phyloP scores from a whole-genome alignment of 2,329 filamentous ascomycete genomes.

The Scopulariopsis brevicaulis region DNA sequence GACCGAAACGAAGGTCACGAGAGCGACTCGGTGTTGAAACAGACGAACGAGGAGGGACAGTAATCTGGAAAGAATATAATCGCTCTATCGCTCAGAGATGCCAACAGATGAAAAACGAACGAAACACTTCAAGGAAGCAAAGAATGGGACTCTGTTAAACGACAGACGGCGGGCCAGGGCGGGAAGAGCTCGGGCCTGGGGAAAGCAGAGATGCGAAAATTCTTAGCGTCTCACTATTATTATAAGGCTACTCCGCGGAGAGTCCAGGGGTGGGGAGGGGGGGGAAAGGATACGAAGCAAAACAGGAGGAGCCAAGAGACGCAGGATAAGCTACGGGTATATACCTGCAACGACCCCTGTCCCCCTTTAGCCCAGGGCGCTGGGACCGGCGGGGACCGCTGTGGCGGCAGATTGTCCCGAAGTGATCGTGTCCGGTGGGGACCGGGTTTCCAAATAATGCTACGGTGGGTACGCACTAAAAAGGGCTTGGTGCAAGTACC shows the following conservation, averaged over 20 bases:
- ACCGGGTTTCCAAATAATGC: not conserved
- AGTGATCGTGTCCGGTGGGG: not conserved
- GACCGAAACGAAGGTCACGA: no score
- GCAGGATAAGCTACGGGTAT: not conserved
- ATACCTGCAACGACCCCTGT: not conserved
- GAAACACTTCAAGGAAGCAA: not conserved
- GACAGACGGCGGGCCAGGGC: not conserved
- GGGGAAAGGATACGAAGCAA: not conserved
- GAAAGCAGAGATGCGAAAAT: constrained; percentile 2
- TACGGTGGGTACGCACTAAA: not conserved
- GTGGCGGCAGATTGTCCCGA: not conserved
- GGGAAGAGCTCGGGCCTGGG: not conserved
- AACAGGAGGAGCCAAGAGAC: not conserved
- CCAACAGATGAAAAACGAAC: not conserved
- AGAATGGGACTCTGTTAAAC: not conserved
- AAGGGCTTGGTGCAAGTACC: not conserved
- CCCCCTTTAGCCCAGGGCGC: not conserved
- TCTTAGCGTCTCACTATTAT: not conserved
- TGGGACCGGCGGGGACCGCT: not conserved
- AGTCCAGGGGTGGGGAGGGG: not conserved
- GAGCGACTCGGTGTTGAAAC: no score
- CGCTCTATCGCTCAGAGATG: not conserved
- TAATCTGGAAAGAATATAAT: not conserved
- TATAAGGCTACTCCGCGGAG: constrained; percentile 1
- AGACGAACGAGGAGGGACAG: not conserved